These are phyloP conservation scores for Butyriboletus loyo DNA, from an alignment of 768 basidiomycete species.

Conservation along the genomic window DNA sequence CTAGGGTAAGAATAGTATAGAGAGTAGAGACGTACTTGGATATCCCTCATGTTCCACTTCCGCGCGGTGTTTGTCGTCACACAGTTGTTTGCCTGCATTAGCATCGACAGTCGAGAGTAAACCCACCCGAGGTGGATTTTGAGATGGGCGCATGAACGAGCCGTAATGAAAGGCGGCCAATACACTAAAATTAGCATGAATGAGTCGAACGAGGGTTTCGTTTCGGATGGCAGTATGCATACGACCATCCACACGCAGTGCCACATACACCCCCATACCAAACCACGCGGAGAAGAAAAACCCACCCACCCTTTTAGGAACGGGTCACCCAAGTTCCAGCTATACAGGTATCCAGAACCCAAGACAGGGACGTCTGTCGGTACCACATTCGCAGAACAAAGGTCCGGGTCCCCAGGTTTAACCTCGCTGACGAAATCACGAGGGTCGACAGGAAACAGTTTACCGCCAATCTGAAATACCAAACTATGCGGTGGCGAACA, in stretches of 20 bases:
- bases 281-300: neutral
- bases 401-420: constrained; percentile 33
- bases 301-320: constrained; percentile 66
- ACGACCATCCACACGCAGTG: neutral
- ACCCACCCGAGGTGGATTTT: constrained; percentile 66
- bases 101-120: constrained; percentile 66
- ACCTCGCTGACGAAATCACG: constrained; percentile 60
- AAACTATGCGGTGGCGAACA: constrained; percentile 63
- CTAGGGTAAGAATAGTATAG: rapidly evolving
- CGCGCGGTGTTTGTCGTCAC: constrained; percentile 35
- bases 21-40: constrained; percentile 22
- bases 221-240: too few relatives aligned
- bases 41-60: constrained; percentile 27
- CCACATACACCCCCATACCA: neutral
- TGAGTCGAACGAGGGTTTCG: neutral
- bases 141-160: constrained; percentile 63
- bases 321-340: constrained; percentile 76
- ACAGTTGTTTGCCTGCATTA: constrained; percentile 44
- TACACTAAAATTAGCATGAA: constrained; percentile 41
- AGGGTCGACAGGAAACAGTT: constrained; percentile 69
- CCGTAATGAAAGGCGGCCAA: constrained; percentile 70
- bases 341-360: constrained; percentile 58
- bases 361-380: constrained; percentile 58
- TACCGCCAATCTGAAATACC: constrained; percentile 65
- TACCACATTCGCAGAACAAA: constrained; percentile 55